Percentiles rank a stretch among this genome's conserved stretches.
Evolutionary conservation across 352 stramenopile species (phyloP).

Genomic region (Aphanomyces cochlioides): DNA sequence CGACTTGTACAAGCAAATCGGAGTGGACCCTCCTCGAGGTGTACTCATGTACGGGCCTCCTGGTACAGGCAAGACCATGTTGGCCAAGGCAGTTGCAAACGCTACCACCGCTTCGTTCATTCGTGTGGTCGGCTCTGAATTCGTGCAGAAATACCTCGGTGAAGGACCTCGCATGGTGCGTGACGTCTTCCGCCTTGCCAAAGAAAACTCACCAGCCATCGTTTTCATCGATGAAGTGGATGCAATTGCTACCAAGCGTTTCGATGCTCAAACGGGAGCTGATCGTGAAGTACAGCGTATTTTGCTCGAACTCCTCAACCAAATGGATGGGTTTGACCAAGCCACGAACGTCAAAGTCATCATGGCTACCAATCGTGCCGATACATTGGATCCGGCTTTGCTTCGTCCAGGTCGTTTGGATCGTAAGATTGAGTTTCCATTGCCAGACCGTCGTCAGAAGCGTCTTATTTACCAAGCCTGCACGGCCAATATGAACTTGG

Average conservation of each 20-base stretch:
- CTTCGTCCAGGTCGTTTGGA: conserved; percentile 97
- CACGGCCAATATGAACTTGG: conserved; percentile 99
- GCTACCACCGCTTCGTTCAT: conserved; percentile 99
- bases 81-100: conserved; percentile 99
- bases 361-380: conserved; percentile 99
- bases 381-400: conserved; percentile 98
- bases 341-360: conserved; percentile 99
- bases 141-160: conserved; percentile 99
- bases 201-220: conserved; percentile 98
- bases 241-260: conserved; percentile 99
- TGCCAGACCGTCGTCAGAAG: conserved; percentile 98
- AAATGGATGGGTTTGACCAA: conserved; percentile 99
- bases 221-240: conserved; percentile 99
- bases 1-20: conserved; percentile 99
- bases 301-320: conserved; percentile 99
- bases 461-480: conserved; percentile 99
- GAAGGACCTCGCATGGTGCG: conserved; percentile 99
- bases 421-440: conserved; percentile 99
- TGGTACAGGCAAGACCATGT: conserved; percentile 98
- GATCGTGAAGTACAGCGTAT: conserved; percentile 98
- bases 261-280: conserved; percentile 97
- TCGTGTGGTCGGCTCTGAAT: conserved; percentile 96
- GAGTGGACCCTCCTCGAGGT: conserved; percentile 98
- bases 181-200: conserved; percentile 99
- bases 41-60: conserved; percentile 97